Percentiles rank a stretch among this genome's conserved stretches.
phyloP scores from a whole-genome alignment of 371 early-diverging fungal species.

The Mucor saturninus region DNA sequence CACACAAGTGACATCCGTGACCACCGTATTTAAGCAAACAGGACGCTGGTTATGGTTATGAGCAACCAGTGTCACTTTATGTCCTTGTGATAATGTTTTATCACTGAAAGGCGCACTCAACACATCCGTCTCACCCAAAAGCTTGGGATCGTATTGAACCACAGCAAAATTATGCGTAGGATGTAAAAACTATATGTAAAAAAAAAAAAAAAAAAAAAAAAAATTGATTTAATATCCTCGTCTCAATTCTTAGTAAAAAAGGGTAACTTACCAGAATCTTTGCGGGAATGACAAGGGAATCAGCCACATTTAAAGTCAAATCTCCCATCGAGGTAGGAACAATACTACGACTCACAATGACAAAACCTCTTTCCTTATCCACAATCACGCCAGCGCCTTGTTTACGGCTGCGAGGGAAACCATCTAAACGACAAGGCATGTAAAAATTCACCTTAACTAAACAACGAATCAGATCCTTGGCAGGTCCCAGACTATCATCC shows the following conservation, averaged over 20 bases:
- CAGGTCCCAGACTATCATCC: slow-evolving; percentile 62
- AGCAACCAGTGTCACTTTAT: slow-evolving; percentile 71
- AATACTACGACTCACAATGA: slow-evolving; percentile 72
- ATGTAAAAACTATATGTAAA: slow-evolving; percentile 63
- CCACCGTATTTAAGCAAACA: slow-evolving; percentile 72
- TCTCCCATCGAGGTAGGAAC: slow-evolving; percentile 80
- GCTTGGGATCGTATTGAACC: slow-evolving; percentile 75
- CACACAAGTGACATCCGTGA: slow-evolving; percentile 79
- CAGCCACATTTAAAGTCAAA: slow-evolving; percentile 76
- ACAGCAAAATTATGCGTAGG: slow-evolving; percentile 85
- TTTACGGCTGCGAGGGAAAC: slow-evolving; percentile 67
- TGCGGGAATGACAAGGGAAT: slow-evolving; percentile 79
- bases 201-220: not conserved
- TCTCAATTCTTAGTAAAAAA: not conserved
- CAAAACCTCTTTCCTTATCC: slow-evolving; percentile 72
- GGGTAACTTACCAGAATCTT: slow-evolving; percentile 55
- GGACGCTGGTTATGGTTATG: slow-evolving; percentile 83
- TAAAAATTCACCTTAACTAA: slow-evolving; percentile 70
- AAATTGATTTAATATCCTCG: not conserved
- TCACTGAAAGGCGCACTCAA: slow-evolving; percentile 67
- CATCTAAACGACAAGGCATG: slow-evolving; percentile 71
- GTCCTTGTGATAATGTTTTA: slow-evolving; percentile 64
- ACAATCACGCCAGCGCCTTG: slow-evolving; percentile 79
- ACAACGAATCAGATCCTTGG: slow-evolving; percentile 64
- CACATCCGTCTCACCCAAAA: slow-evolving; percentile 76